Evolutionary conservation across 768 basidiomycete species (phyloP).

Genomic region (Collybia sp.): DNA sequence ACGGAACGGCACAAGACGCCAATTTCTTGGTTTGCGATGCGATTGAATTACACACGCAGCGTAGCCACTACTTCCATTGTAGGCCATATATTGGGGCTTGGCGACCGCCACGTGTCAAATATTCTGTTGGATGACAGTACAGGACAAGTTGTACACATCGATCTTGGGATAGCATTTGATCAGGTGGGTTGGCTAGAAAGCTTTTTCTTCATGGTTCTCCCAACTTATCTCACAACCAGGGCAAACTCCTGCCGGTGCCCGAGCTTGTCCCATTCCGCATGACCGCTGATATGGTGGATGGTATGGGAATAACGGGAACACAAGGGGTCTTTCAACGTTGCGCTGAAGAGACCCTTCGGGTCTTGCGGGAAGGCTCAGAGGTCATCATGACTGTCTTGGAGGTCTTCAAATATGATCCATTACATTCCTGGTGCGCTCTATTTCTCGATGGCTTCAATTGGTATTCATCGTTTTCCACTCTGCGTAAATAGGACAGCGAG

Average conservation of each 20-base stretch:
- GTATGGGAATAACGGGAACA: conserved; percentile 85
- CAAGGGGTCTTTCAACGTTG: conserved; percentile 95
- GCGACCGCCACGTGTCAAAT: conserved; percentile 90
- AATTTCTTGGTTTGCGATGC: conserved; percentile 88
- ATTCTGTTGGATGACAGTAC: conserved; percentile 80
- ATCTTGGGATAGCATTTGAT: conserved; percentile 95
- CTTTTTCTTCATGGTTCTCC: not conserved
- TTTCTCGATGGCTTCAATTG: not conserved
- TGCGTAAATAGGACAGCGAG: conserved; percentile 60
- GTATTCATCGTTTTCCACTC: not conserved
- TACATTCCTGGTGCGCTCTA: conserved; percentile 76
- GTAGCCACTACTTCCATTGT: conserved; percentile 93
- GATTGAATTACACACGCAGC: conserved; percentile 86
- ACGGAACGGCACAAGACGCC: conserved; percentile 86
- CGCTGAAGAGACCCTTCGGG: conserved; percentile 90
- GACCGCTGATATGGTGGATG: conserved; percentile 92
- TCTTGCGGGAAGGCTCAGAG: conserved; percentile 78
- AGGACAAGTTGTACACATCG: conserved; percentile 93
- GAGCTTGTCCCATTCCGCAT: conserved; percentile 94
- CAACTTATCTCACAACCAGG: conserved; percentile 42
- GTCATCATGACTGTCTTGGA: conserved; percentile 94
- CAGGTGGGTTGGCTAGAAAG: conserved; percentile 46
- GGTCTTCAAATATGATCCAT: conserved; percentile 94
- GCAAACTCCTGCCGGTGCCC: conserved; percentile 71
- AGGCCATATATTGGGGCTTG: conserved; percentile 87